Evolutionary conservation across 306 rosid genomes (phyloP).

Genomic region (Dryas octopetala): DNA sequence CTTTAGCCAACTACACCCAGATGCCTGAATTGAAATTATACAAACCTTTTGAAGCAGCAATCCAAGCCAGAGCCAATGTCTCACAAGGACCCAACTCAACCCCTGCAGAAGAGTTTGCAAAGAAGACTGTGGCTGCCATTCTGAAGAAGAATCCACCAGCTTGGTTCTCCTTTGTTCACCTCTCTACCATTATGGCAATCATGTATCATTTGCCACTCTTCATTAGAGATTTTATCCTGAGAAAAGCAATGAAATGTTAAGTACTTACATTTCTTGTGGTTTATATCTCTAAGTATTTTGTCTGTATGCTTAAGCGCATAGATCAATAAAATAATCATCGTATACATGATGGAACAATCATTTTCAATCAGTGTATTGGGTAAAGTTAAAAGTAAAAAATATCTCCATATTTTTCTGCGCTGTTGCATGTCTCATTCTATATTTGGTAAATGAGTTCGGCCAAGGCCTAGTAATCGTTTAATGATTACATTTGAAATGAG

Average conservation of each 20-base stretch:
- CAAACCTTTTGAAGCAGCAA: constrained; percentile 67
- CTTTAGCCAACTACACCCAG: constrained; percentile 45
- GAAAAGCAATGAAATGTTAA: constrained; percentile 42
- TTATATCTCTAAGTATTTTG: background rate
- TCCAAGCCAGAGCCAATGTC: constrained; percentile 48
- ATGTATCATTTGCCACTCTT: constrained; percentile 69
- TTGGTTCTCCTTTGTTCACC: constrained; percentile 72
- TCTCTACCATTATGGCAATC: constrained; percentile 53
- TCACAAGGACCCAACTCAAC: constrained; percentile 61
- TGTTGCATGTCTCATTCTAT: too few species aligned
- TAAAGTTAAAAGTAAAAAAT: too few species aligned
- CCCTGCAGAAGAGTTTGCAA: constrained; percentile 78
- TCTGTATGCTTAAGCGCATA: background rate
- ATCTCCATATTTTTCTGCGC: too few species aligned
- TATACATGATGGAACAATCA: background rate
- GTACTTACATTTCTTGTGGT: background rate
- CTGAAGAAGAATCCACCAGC: constrained; percentile 72
- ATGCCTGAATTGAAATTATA: constrained; percentile 72
- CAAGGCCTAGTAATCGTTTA: too few species aligned
- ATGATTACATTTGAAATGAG: background rate
- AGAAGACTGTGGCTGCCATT: constrained; percentile 54
- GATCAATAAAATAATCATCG: background rate
- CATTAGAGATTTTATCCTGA: constrained; percentile 54
- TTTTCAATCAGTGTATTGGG: background rate
- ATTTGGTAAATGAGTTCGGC: background rate